phyloP scores from a whole-genome alignment of 1,284 basidiomycete genomes.

The Malassezia caprae region DNA sequence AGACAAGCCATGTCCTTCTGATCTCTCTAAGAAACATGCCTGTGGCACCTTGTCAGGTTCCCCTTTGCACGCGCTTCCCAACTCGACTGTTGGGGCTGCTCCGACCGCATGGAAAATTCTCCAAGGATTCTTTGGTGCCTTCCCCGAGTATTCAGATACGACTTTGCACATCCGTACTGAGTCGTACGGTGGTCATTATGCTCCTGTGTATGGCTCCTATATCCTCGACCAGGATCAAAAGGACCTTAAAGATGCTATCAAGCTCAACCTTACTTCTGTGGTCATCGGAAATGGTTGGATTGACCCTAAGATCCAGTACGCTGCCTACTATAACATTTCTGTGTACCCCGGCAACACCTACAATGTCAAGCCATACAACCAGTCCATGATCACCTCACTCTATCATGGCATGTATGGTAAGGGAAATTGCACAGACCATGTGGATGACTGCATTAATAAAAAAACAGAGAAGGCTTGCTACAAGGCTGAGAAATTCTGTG shows the following conservation, averaged over 20 bases:
- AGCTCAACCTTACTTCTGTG: slow-evolving; percentile 57
- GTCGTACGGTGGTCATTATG: slow-evolving; percentile 55
- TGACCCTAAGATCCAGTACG: slow-evolving; percentile 27
- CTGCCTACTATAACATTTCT: slow-evolving; percentile 30
- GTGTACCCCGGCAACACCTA: slow-evolving; percentile 26
- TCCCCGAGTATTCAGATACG: slow-evolving; percentile 23
- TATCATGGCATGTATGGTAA: slow-evolving; percentile 25
- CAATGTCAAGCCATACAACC: slow-evolving; percentile 24
- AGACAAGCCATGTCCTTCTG: slow-evolving; percentile 20
- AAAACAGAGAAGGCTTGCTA: slow-evolving; percentile 21
- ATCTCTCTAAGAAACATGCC: slow-evolving; percentile 18
- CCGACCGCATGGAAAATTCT: slow-evolving; percentile 53
- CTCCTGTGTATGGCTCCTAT: slow-evolving; percentile 54
- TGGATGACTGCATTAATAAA: slow-evolving; percentile 23
- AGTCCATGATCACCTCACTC: slow-evolving; percentile 19
- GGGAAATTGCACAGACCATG: slow-evolving; percentile 28
- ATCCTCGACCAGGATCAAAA: slow-evolving; percentile 57
- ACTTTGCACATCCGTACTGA: slow-evolving; percentile 57
- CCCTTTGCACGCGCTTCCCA: slow-evolving; percentile 22
- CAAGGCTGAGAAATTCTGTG: slow-evolving; percentile 30
- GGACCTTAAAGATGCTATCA: slow-evolving; percentile 50
- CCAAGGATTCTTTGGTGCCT: slow-evolving; percentile 50
- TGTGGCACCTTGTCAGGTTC: slow-evolving; percentile 29
- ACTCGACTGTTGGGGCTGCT: slow-evolving; percentile 28
- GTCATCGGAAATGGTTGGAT: slow-evolving; percentile 54